Evolutionary conservation across 2,329 filamentous ascomycete genomes (phyloP).

Genomic region (Beauveria asiatica): DNA sequence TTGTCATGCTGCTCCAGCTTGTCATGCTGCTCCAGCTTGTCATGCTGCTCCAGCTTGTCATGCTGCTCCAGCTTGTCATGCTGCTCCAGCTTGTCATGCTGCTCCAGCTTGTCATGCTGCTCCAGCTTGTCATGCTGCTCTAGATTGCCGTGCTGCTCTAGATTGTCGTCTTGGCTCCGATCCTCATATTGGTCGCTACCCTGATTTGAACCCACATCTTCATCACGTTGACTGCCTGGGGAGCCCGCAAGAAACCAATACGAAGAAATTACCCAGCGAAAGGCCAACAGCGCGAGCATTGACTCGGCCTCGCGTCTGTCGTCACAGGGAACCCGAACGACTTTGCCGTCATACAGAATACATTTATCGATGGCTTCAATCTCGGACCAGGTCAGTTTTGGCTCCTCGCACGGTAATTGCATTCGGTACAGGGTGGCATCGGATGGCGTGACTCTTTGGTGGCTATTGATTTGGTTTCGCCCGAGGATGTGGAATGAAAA

Average conservation of each 20-base stretch:
- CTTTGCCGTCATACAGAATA: neutral
- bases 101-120: too few species aligned
- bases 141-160: too few species aligned
- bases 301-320: neutral
- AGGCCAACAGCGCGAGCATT: neutral
- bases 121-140: too few species aligned
- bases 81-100: too few species aligned
- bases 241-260: neutral
- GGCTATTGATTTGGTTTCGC: neutral
- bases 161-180: too few species aligned
- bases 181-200: too few species aligned
- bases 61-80: too few species aligned
- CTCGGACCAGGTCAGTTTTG: neutral
- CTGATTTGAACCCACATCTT: too few species aligned
- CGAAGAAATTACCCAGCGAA: neutral
- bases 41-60: too few species aligned
- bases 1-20: too few species aligned
- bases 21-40: too few species aligned
- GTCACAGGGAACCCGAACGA: neutral
- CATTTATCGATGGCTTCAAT: neutral
- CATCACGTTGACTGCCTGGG: too few species aligned
- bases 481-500: neutral
- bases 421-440: neutral
- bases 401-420: neutral
- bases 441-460: neutral